A percentile compares a stretch with the other conserved stretches of the same genome.
These are phyloP conservation scores for Pythium phragmiticola DNA, from an alignment of 352 stramenopile genomes.

Conservation along the genomic window DNA sequence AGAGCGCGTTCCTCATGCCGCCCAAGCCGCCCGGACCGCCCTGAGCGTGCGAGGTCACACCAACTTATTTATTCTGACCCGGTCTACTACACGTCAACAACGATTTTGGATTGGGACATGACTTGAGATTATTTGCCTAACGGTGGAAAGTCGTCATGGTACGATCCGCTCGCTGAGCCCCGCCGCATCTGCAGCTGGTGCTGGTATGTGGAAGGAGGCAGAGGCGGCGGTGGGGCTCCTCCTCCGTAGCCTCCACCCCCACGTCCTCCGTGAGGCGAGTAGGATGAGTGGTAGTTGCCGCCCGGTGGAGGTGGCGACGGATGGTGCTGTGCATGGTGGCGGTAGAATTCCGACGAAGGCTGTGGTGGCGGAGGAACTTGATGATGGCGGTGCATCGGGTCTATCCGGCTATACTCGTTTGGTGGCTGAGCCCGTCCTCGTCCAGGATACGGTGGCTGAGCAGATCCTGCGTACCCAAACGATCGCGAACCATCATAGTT, in stretches of 20 bases:
- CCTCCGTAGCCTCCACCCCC: conserved; percentile 23
- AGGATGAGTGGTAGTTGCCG: conserved; percentile 15
- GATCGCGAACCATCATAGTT: conserved; percentile 23
- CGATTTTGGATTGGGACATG: too few relatives aligned
- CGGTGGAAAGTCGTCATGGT: conserved; percentile 75
- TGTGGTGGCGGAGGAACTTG: conserved; percentile 11
- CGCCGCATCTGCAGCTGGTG: conserved; percentile 15
- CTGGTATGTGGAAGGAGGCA: conserved; percentile 26
- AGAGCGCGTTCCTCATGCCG: conserved; percentile 24
- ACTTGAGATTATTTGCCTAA: conserved; percentile 38
- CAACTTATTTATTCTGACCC: background rate
- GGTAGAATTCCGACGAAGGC: conserved; percentile 22
- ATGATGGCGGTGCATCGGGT: conserved; percentile 6
- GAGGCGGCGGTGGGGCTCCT: conserved; percentile 12
- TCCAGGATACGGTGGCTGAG: conserved; percentile 15
- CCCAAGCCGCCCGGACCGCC: conserved; percentile 1
- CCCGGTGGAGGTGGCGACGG: conserved; percentile 12
- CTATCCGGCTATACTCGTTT: conserved; percentile 28
- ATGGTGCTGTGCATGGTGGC: conserved; percentile 10
- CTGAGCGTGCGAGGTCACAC: background rate
- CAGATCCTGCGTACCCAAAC: conserved; percentile 14
- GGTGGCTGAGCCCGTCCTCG: conserved; percentile 8
- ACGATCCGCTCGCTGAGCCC: conserved; percentile 30
- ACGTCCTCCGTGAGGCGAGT: conserved; percentile 16
- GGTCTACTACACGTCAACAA: too few relatives aligned